Conservation (phyloP, 495 filamentous ascomycete species). For the Trypethelium eluteriae region DNA sequence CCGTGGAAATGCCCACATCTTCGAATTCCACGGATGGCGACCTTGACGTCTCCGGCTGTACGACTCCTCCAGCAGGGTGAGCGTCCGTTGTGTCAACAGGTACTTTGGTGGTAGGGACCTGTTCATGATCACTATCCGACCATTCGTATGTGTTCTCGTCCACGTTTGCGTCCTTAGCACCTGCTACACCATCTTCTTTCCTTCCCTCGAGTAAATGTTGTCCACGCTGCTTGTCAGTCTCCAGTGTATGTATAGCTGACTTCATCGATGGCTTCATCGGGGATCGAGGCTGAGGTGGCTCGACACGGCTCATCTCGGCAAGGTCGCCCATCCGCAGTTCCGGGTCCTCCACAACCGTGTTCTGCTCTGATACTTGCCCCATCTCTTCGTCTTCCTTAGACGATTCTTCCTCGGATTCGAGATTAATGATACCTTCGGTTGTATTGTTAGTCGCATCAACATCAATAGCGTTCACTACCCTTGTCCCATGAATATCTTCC, state of each 20-base stretch:
- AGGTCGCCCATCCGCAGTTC: conserved; percentile 38
- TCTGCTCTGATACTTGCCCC: conserved; percentile 36
- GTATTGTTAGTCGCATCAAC: conserved; percentile 25
- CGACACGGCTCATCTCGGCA: conserved; percentile 35
- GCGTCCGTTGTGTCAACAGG: conserved; percentile 21
- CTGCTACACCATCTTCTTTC: not conserved
- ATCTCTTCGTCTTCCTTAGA: conserved; percentile 33
- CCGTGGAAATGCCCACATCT: conserved; percentile 23
- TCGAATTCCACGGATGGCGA: conserved; percentile 30
- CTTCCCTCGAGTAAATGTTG: not conserved
- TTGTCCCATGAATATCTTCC: conserved; percentile 8
- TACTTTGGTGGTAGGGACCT: conserved; percentile 15
- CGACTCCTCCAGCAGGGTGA: conserved; percentile 16
- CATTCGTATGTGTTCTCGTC: conserved; percentile 35
- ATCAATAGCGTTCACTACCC: conserved; percentile 25
- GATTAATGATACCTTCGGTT: conserved; percentile 26
- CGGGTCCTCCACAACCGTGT: conserved; percentile 32
- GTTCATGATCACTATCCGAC: conserved; percentile 37
- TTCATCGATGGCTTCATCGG: not conserved
- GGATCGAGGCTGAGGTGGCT: conserved; percentile 33
- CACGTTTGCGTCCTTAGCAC: not conserved
- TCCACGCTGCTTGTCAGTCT: conserved; percentile 12
- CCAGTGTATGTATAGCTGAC: not conserved
- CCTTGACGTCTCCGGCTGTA: conserved; percentile 23
- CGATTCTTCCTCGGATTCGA: conserved; percentile 38